Evolutionary conservation across 1,139 yeast species (phyloP), one percentile per base, ranked within the genome.

Genomic region (Hansenula lynferdii): DNA sequence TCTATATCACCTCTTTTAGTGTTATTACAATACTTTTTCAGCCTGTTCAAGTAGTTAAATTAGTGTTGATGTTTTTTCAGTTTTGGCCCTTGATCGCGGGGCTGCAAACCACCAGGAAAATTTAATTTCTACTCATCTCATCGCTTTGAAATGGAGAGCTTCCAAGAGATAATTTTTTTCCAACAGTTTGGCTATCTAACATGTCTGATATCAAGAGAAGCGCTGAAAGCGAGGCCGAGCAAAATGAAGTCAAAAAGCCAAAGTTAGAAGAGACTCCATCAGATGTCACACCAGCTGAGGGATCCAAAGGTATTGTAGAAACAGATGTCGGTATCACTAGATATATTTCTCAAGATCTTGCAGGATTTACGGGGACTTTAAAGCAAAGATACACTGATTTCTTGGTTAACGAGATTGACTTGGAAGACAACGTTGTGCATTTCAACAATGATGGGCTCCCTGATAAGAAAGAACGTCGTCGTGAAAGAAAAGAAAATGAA

Each of bases 321-420:
- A 38, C 51, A 7, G 94, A 85, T 60, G 98, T 90, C 9, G 97
- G 97, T 7, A 90, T 92, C 46, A 78, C 87, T 1, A 75, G 77
- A 41, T 89, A 68, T 53, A 64, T 87, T 28, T 77, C 80, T 35
- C 56, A 69, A 6, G 68, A 64, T 12, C 58, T 69, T 9, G 64
- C 72, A 4, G 95, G 96, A 3, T 87, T 92, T 48, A 61, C 61
- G 20, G 98, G 97, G 2, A 72, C 75, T 12, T 70, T 92, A 50
- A 92, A 92, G 60, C 95, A 85, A 54, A 70, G 96, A 46, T 89
- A 89, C 62, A 81, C 96, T n/a, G 98, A 92, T 59, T 94, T 94
- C 58, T 72, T 87, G 57, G 98, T 92, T 32, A 87, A 89, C 58
- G 98, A 94, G 60, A 82, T 92, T 43, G 83, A 72, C 43, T 51